Conservation (phyloP, 352 stramenopile genomes). For the Hyaloperonospora arabidopsidis region DNA sequence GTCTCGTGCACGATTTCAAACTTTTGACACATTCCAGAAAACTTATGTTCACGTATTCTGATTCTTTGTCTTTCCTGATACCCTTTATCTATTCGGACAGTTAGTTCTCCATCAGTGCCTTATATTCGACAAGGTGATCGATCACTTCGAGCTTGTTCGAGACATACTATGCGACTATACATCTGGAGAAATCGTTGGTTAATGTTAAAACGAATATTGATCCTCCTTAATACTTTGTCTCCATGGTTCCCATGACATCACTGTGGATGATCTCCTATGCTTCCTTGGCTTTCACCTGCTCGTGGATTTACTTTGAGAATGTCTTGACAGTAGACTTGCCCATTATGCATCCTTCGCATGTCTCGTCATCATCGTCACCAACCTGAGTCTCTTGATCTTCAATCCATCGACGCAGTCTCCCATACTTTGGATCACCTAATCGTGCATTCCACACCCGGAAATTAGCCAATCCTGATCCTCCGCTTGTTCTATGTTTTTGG, state of each 20-base stretch:
- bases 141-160: constrained; percentile 16
- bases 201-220: constrained; percentile 11
- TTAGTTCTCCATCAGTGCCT: neutral
- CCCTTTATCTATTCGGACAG: no score
- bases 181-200: constrained; percentile 21
- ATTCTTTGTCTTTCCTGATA: no score
- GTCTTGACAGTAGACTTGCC: neutral
- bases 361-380: neutral
- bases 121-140: neutral
- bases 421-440: neutral
- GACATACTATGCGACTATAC: constrained; percentile 17
- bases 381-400: no score
- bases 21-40: no score
- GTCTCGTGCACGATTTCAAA: no score
- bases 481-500: neutral
- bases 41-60: no score
- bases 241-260: constrained; percentile 8
- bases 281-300: neutral
- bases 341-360: neutral
- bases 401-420: no score
- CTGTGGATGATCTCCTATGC: neutral
- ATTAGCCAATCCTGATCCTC: neutral
- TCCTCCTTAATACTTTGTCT: constrained; percentile 4
- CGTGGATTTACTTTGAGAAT: neutral
- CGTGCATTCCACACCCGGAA: neutral